These are phyloP conservation scores for Teratosphaeria viscida DNA, from an alignment of 2,329 filamentous ascomycete genomes.

Conservation along the genomic window DNA sequence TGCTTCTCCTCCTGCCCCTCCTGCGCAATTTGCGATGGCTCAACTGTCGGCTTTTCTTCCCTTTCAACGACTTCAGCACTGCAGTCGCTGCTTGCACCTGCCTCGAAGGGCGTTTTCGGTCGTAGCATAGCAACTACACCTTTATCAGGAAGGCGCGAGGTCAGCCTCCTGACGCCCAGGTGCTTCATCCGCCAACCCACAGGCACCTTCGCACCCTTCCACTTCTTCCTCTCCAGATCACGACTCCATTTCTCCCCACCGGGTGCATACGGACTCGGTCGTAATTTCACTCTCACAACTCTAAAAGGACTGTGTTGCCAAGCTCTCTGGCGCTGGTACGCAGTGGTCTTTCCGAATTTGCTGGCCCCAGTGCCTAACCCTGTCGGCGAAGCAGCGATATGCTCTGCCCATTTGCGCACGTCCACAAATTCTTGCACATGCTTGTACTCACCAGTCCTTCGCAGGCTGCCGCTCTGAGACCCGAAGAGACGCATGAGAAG, in stretches of 20 bases:
- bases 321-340: not conserved
- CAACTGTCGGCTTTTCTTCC: not conserved
- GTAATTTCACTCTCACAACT: not conserved
- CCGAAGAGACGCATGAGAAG: not conserved
- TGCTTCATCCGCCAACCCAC: not conserved
- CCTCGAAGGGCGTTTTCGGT: not conserved
- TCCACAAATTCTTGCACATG: slow-evolving; percentile 11
- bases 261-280: not conserved
- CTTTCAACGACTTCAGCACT: not conserved
- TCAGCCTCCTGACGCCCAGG: not conserved
- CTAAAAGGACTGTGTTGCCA: not conserved
- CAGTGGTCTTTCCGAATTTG: not conserved
- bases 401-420: slow-evolving; percentile 10
- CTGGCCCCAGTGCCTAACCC: not conserved
- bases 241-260: not conserved
- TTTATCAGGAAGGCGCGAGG: not conserved
- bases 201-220: not conserved
- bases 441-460: not conserved
- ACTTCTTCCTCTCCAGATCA: not conserved
- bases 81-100: not conserved
- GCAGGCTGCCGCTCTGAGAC: not conserved
- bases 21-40: not conserved
- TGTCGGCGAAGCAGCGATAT: not conserved
- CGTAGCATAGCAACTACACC: not conserved
- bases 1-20: not conserved